Evolutionary conservation across 768 basidiomycete genomes (phyloP).

Genomic region (Termitomyces sp.): DNA sequence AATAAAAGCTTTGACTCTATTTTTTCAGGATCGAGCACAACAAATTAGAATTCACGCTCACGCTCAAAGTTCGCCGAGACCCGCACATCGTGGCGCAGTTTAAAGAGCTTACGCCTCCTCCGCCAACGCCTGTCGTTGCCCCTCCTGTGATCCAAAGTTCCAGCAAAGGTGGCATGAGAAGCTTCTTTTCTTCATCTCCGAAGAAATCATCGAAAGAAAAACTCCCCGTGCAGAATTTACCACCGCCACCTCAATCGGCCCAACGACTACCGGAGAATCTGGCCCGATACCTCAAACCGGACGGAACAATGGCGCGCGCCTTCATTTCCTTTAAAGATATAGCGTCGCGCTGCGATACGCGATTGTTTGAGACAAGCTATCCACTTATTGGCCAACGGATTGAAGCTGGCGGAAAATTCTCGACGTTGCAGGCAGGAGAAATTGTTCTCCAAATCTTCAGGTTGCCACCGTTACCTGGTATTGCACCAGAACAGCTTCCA

Average conservation of each 20-base stretch:
- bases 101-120: slow-evolving; percentile 52
- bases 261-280: slow-evolving; percentile 68
- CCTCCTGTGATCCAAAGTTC: slow-evolving; percentile 44
- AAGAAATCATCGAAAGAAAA: slow-evolving; percentile 58
- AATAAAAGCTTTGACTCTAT: neutral
- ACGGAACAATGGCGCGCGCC: slow-evolving; percentile 85
- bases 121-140: slow-evolving; percentile 28
- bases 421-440: slow-evolving; percentile 77
- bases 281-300: slow-evolving; percentile 77
- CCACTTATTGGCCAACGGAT: slow-evolving; percentile 76
- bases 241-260: slow-evolving; percentile 36
- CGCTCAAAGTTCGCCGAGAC: slow-evolving; percentile 82
- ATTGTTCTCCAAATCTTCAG: slow-evolving; percentile 89
- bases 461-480: slow-evolving; percentile 83
- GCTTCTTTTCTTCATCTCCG: slow-evolving; percentile 74
- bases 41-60: slow-evolving; percentile 93
- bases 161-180: slow-evolving; percentile 64
- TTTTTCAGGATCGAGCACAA: slow-evolving; percentile 71
- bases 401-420: slow-evolving; percentile 53
- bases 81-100: slow-evolving; percentile 80
- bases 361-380: slow-evolving; percentile 78
- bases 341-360: slow-evolving; percentile 77
- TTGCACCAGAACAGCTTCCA: slow-evolving; percentile 74
- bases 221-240: slow-evolving; percentile 27
- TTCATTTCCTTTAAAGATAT: slow-evolving; percentile 90